Evolutionary conservation across 345 rosid species (phyloP), one percentile per base, ranked within the genome.

Genomic region (Nephelium lappaceum): DNA sequence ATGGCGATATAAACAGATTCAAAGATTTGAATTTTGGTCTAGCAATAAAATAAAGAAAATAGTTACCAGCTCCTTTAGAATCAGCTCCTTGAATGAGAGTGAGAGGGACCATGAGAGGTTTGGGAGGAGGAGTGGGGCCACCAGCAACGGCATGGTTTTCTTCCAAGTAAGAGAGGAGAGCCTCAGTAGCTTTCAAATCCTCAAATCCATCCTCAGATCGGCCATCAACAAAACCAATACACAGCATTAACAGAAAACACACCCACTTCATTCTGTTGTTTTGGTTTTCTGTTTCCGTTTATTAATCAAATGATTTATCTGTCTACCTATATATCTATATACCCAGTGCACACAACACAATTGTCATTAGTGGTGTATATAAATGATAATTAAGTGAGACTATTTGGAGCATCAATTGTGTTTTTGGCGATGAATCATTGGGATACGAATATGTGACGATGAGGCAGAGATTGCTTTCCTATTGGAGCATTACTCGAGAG

Each of bases 71-170:
- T 90, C 98, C 98, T 80, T 88, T 90, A 47, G 93, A 82, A 55
- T 81, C 95, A 87, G 98, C 98, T 82, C 94, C 93, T 4, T 82
- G 84, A 81, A 95, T 92, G 80, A 95, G 93, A 77, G 97, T 89
- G 74, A 95, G 95, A 55, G 86, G 89, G 18, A 93, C 90, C 93
- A 81, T 85, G 62, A 80, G 79, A 79, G 87, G 91, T 53, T 81
- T 57, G 36, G 36, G 3, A 31, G 36, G 36, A 1, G 90, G 39
- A 14, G 89, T 39, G 36, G 85, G 1, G 19, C 64, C 3, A 38
- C 86, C 64, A 66, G 47, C 78, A 38, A 70, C 81, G 66, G 60
- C 83, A 79, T 63, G 19, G 3, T 41, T 74, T 68, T 87, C 36
- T 31, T 31, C 89, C 53, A 69, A 38, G 9, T 60, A 73, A 19